A percentile compares a stretch with the other conserved stretches of the same genome.
phyloP scores from a whole-genome alignment of 2,329 filamentous ascomycete genomes.

The Alternaria alternata region DNA sequence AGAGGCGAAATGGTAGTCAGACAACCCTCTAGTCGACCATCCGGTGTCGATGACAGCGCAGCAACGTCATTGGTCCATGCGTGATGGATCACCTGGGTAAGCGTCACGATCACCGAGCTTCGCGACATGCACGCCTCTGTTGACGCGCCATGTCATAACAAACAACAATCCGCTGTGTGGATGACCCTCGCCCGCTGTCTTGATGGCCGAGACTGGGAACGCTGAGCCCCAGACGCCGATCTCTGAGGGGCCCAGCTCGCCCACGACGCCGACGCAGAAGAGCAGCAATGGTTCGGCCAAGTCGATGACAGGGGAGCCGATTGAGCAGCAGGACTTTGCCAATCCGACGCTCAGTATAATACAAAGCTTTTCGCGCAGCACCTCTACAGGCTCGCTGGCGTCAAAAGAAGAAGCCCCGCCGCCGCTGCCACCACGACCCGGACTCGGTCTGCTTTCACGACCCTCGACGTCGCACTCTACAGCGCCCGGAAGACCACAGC shows the following conservation, averaged over 20 bases:
- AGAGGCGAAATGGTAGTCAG: not conserved
- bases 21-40: not conserved
- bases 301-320: constrained; percentile 23
- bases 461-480: constrained; percentile 52
- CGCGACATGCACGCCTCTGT: constrained; percentile 7
- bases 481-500: constrained; percentile 53
- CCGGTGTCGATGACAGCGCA: constrained; percentile 1
- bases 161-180: constrained; percentile 15
- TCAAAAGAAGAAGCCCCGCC: constrained; percentile 60
- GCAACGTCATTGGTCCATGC: constrained; percentile 25
- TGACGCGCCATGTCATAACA: constrained; percentile 14
- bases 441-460: constrained; percentile 43
- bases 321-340: constrained; percentile 42
- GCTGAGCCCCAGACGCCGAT: constrained; percentile 33
- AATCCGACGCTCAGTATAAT: constrained; percentile 48
- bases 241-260: constrained; percentile 22
- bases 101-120: constrained; percentile 14
- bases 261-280: constrained; percentile 50
- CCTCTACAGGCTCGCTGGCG: constrained; percentile 36
- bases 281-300: constrained; percentile 36
- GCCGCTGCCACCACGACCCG: constrained; percentile 64
- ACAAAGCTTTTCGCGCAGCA: constrained; percentile 33
- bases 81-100: constrained; percentile 12
- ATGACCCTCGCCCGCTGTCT: constrained; percentile 29
- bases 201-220: constrained; percentile 42